These are phyloP conservation scores for Plantago elongata DNA, from an alignment of 257 asterid genomes.

Conservation along the genomic window DNA sequence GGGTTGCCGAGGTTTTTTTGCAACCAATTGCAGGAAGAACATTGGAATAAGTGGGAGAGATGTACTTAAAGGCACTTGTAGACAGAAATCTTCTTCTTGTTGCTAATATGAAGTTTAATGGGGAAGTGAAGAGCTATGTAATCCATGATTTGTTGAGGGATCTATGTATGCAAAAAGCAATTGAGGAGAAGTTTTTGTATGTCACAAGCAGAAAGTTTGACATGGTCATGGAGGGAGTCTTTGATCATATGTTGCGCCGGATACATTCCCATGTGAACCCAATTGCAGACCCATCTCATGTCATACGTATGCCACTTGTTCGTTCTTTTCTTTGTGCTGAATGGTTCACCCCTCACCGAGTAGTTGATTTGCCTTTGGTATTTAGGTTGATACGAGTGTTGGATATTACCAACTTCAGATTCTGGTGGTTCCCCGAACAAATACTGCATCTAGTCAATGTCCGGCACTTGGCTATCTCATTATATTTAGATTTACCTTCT, in stretches of 20 bases:
- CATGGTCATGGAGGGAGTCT: too few species aligned
- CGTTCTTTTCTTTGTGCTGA: neutral
- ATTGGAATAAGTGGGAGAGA: slow-evolving; percentile 25
- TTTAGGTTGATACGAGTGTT: slow-evolving; percentile 14
- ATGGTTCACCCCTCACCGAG: too few species aligned
- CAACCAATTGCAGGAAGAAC: slow-evolving; percentile 3
- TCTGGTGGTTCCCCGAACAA: slow-evolving; percentile 3
- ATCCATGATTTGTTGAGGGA: slow-evolving; percentile 27
- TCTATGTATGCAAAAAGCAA: slow-evolving; percentile 19
- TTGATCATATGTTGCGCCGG: too few species aligned
- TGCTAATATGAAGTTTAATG: neutral
- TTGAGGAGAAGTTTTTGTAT: slow-evolving; percentile 14
- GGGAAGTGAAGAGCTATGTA: slow-evolving; percentile 16
- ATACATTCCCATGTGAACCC: too few species aligned
- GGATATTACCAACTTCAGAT: neutral
- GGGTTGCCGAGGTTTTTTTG: slow-evolving; percentile 30
- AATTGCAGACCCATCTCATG: too few species aligned
- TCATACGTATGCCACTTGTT: slow-evolving; percentile 4
- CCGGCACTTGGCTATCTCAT: slow-evolving; percentile 13
- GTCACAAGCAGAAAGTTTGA: slow-evolving; percentile 8
- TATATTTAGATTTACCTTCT: neutral
- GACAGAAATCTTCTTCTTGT: slow-evolving; percentile 20
- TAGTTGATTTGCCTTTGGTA: too few species aligned
- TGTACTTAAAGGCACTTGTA: slow-evolving; percentile 16
- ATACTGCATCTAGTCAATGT: neutral